A percentile compares a stretch with the other conserved stretches of the same genome.
phyloP scores from a whole-genome alignment of 208 protist genomes.

The Leishmania tropica region DNA sequence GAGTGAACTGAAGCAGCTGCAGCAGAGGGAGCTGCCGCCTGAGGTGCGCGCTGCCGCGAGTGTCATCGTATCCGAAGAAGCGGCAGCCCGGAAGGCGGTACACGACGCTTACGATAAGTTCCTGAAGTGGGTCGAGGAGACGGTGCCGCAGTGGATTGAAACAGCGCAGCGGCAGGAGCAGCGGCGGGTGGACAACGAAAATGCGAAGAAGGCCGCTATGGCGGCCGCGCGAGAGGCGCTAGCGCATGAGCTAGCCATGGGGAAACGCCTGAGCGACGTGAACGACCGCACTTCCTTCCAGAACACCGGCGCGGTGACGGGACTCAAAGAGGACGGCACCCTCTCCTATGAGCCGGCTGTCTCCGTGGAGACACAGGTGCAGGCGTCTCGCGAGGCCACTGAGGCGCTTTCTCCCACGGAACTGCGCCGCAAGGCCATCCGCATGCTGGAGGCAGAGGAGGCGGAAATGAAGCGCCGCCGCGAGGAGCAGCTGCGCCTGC shows the following conservation, averaged over 20 bases:
- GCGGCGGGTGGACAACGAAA: conserved; percentile 29
- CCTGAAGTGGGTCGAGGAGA: conserved; percentile 54
- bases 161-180: conserved; percentile 41
- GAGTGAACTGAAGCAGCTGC: conserved; percentile 28
- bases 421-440: conserved; percentile 69
- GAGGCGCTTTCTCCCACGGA: conserved; percentile 17
- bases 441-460: conserved; percentile 77
- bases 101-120: conserved; percentile 48
- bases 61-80: conserved; percentile 35
- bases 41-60: conserved; percentile 38
- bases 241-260: conserved; percentile 48
- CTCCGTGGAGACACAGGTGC: conserved; percentile 17
- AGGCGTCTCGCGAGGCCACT: background rate
- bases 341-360: conserved; percentile 32
- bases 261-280: conserved; percentile 16
- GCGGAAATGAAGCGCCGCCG: conserved; percentile 39
- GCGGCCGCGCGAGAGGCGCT: conserved; percentile 65
- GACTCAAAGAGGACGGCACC: conserved; percentile 18
- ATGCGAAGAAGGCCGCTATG: conserved; percentile 47
- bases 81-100: conserved; percentile 31
- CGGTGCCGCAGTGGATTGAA: conserved; percentile 66
- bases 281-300: background rate
- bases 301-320: background rate
- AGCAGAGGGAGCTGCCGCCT: conserved; percentile 44
- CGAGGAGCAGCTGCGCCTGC: conserved; percentile 38